Conservation (phyloP, 345 rosid species). For the Crucihimalaya himalaica region DNA sequence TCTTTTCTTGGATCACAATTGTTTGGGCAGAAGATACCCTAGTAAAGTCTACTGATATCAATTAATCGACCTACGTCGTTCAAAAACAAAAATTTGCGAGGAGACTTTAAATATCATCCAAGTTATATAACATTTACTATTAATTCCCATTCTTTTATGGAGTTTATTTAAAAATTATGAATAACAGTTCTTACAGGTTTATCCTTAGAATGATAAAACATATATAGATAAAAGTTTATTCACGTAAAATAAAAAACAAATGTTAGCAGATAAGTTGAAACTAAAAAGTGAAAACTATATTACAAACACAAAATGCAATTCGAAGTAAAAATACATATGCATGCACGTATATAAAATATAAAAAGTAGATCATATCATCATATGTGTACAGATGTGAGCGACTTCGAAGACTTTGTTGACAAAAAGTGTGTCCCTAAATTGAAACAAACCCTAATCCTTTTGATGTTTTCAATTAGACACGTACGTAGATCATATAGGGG, state of each 20-base stretch:
- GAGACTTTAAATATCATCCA: background rate
- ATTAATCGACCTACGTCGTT: background rate
- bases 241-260: background rate
- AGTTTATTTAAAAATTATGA: background rate
- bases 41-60: constrained; percentile 4
- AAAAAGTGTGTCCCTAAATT: background rate
- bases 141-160: background rate
- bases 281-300: background rate
- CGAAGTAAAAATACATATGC: background rate
- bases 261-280: background rate
- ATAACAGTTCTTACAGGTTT: background rate
- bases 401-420: constrained; percentile 4
- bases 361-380: background rate
- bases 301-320: background rate
- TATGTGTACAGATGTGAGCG: background rate
- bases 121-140: background rate
- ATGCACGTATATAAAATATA: background rate
- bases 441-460: constrained; percentile 1
- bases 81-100: background rate
- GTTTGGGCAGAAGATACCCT: constrained; percentile 17
- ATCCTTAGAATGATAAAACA: background rate
- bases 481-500: background rate
- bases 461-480: background rate
- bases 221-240: background rate
- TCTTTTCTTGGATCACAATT: constrained; percentile 37